Percentiles rank a stretch among this genome's conserved stretches.
Conservation (phyloP, 495 filamentous ascomycete species). For the Penicillium riverlandense region DNA sequence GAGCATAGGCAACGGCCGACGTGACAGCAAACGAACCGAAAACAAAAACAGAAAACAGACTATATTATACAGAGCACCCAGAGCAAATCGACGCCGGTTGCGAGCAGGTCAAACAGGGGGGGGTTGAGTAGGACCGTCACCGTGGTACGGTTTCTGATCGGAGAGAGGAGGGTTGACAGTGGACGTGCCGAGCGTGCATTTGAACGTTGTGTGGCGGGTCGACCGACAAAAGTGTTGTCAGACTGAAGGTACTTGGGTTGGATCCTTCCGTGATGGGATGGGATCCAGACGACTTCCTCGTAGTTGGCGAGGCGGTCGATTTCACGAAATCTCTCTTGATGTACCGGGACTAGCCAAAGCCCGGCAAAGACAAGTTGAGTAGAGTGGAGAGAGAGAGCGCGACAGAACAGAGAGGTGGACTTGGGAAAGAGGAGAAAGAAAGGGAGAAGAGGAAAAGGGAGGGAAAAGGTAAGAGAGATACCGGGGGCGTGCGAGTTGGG, state of each 20-base stretch:
- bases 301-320: no score
- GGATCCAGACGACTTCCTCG: no score
- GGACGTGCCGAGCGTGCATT: conserved; percentile 40
- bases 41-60: conserved; percentile 21
- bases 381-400: conserved; percentile 1
- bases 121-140: conserved; percentile 34
- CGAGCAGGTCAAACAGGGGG: conserved; percentile 7
- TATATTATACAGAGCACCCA: conserved; percentile 49
- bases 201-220: conserved; percentile 34
- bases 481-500: conserved; percentile 11
- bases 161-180: conserved; percentile 36
- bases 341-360: no score
- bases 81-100: conserved; percentile 33
- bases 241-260: background rate
- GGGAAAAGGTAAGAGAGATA: conserved; percentile 9
- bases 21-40: conserved; percentile 10
- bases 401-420: background rate
- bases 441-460: conserved; percentile 13
- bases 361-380: no score
- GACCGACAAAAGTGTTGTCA: conserved; percentile 9
- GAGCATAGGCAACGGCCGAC: conserved; percentile 21
- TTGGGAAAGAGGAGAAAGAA: conserved; percentile 1
- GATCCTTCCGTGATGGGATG: no score
- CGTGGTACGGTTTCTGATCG: conserved; percentile 38
- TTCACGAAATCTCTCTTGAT: no score